A percentile compares a stretch with the other conserved stretches of the same genome.
These are phyloP conservation scores for Starmerella powellii DNA, from an alignment of 805 yeast genomes.

Conservation along the genomic window DNA sequence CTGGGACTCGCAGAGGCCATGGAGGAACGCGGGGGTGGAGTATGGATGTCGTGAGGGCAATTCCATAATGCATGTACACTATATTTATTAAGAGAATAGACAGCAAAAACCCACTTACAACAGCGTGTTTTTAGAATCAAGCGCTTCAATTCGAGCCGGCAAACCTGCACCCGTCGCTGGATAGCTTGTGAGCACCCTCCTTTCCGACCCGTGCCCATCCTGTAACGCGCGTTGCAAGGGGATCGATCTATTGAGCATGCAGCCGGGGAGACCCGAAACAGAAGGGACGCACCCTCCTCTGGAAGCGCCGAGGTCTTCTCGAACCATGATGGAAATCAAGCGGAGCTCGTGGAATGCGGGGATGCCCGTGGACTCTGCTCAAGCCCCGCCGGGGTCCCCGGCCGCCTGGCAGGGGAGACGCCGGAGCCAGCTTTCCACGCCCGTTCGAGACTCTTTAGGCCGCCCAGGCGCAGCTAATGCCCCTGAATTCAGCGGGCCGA, in stretches of 20 bases:
- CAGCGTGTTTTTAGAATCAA: neutral
- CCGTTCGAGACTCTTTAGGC: neutral
- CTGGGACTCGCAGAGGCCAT: conserved; percentile 53
- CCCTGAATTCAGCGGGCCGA: neutral
- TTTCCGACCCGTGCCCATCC: no score
- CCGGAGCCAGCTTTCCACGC: neutral
- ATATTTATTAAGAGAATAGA: neutral
- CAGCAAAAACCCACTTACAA: neutral
- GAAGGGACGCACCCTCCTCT: neutral
- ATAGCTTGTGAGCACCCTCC: no score
- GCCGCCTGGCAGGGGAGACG: conserved; percentile 19
- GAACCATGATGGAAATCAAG: conserved; percentile 11
- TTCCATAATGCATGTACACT: neutral
- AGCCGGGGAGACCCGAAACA: conserved; percentile 2
- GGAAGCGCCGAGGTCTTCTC: neutral
- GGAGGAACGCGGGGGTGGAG: conserved; percentile 64
- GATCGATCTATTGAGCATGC: no score
- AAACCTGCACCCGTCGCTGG: no score
- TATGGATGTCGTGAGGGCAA: conserved; percentile 15
- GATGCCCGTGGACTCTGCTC: conserved; percentile 13
- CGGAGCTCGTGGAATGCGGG: conserved; percentile 22
- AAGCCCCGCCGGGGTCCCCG: conserved; percentile 19
- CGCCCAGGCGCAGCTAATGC: neutral
- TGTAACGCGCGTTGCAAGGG: no score
- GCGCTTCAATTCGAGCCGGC: neutral